Base-by-base conservation (phyloP, 495 filamentous ascomycete genomes). In the Podospora pseudocomata region DNA sequence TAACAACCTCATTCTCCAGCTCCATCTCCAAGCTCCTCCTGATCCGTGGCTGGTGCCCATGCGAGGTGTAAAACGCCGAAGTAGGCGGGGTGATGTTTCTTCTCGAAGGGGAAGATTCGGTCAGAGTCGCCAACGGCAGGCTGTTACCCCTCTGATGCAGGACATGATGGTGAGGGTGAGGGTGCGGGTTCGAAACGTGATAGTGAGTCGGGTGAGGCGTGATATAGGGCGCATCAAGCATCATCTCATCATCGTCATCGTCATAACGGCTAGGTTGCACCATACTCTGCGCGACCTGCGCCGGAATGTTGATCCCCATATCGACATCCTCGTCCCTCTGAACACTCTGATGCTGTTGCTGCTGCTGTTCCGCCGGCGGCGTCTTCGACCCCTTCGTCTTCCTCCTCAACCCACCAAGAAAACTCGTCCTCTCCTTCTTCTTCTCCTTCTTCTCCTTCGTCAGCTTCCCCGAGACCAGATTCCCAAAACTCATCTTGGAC, bases 1-100 rank as follows among this genome's bases (percentile, higher is more conserved):
- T 26, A 72, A 70, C 34, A 80, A 67, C 56, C n/a, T 65, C 55
- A 3, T 61, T 39, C 5, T 18, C 69, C 16, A 68, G 3, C 58
- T 27, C 56, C 56, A 59, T 18, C 26, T 27, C 56, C 56, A 59
- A 9, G 19, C 56, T 27, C 56, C 19, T 59, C 18, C 56, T 27
- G 19, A 59, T 59, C 26, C 26, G 11, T 20, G 6, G 19, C 16
- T 30, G 27, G 59, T 61, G 26, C 5, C 4, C 16, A 26, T 49
- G 39, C 39, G 39, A 49, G 39, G 39, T 49, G 39, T 49, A 49
- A 16, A 49, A 49, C 39, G 39, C 39, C 39, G 39, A 49, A 0
- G 39, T 49, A 11, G 30, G 19, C 34, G 20, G 16, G 20, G 61
- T 28, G 16, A 28, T 63, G 16, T 19, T n/a, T 32, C 61, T 16